A percentile compares a stretch with the other conserved stretches of the same genome.
Evolutionary conservation across 257 asterid species (phyloP).

Genomic region (Striga asiatica): DNA sequence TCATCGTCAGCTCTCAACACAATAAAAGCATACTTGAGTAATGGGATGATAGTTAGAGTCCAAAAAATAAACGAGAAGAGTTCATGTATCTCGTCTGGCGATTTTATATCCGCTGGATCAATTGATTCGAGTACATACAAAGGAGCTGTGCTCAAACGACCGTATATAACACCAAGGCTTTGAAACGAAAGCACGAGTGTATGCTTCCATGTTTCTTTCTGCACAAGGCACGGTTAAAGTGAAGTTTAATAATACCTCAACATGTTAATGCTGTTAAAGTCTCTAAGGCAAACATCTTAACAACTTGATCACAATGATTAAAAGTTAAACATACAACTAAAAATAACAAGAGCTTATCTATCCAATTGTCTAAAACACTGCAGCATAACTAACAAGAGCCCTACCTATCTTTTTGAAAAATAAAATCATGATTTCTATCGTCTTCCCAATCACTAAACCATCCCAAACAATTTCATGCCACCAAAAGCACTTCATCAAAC

Average conservation of each 20-base stretch:
- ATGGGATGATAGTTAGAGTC: constrained; percentile 70
- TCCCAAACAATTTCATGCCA: too few relatives aligned
- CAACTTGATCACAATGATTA: constrained; percentile 10
- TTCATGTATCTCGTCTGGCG: constrained; percentile 52
- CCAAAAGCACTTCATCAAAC: too few relatives aligned
- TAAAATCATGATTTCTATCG: too few relatives aligned
- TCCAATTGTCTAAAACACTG: not conserved
- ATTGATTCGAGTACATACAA: constrained; percentile 75
- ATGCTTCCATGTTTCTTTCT: constrained; percentile 36
- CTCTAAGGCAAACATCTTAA: not conserved
- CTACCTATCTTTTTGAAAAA: too few relatives aligned
- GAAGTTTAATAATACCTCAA: constrained; percentile 8
- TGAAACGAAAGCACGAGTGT: constrained; percentile 71
- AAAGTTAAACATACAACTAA: not conserved
- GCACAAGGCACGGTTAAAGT: constrained; percentile 12
- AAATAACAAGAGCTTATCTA: not conserved
- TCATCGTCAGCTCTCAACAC: constrained; percentile 75
- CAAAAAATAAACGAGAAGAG: constrained; percentile 83
- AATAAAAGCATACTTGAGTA: constrained; percentile 67
- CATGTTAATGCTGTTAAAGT: not conserved
- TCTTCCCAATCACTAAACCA: too few relatives aligned
- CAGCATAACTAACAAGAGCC: not conserved
- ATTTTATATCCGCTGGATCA: constrained; percentile 31
- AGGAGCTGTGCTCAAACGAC: constrained; percentile 88
- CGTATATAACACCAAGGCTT: constrained; percentile 87